Conservation (phyloP, 176 grass and related monocot genomes). For the Echinochloa phyllopogon region DNA sequence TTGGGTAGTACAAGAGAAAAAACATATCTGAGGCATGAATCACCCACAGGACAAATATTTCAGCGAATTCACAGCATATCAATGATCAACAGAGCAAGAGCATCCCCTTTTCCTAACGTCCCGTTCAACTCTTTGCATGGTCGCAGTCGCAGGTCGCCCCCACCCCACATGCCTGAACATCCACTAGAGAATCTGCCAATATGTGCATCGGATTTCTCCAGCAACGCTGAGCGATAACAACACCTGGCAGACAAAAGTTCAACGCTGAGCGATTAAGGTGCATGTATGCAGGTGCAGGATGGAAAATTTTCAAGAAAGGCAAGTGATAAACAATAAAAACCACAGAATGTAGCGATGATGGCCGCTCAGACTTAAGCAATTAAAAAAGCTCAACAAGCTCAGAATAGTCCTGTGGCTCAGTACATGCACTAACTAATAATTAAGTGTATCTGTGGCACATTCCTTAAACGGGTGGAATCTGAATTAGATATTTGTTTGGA, state of each 20-base stretch:
- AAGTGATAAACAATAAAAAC: neutral
- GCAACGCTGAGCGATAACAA: neutral
- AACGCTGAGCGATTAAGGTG: neutral
- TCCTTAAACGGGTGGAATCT: neutral
- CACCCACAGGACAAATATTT: too few species aligned
- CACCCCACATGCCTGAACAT: neutral
- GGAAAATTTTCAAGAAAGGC: neutral
- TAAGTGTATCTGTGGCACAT: neutral
- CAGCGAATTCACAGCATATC: too few species aligned
- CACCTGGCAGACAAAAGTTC: neutral
- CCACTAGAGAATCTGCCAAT: neutral
- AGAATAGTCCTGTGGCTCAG: neutral
- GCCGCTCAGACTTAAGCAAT: conserved; percentile 14
- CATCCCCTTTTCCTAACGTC: neutral
- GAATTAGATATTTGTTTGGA: neutral
- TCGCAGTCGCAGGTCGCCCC: too few species aligned
- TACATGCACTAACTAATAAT: neutral
- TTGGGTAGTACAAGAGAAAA: too few species aligned
- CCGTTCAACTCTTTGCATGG: neutral
- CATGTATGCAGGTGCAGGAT: neutral
- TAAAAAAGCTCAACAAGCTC: neutral
- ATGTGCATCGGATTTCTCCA: neutral
- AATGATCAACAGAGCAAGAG: neutral
- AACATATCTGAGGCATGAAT: too few species aligned
- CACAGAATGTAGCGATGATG: neutral